Base-by-base conservation (phyloP, 73 alveolate species). In the Tetrahymena malaccensis region DNA sequence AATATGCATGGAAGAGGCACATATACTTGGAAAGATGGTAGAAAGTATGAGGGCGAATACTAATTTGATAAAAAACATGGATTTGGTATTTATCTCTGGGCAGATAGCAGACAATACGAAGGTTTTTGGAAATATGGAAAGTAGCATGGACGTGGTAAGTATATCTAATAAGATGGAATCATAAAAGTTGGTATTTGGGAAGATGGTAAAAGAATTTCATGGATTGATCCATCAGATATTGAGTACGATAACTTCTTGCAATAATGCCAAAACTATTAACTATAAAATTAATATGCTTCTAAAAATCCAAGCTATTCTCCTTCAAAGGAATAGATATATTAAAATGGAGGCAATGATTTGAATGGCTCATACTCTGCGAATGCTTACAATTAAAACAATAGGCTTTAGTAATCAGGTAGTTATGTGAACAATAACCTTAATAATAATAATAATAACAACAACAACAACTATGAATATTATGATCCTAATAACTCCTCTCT, bases 81-180 rank as follows among this genome's bases (percentile, higher is more conserved):
- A 25, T 85, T 27, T 31, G 94, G 94, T 12, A 35, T 43, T 4
- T 85, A 43, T 11, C 37, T 43, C 17, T 85, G 94, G 94, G 85
- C 94, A 85, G 85, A 43, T 44, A 94, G 95, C 4, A 40, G 55
- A 43, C 33, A 43, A 95, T 95, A 95, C 44, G 97, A 95, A 85
- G 95, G 96, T 38, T 55, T 93, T 37, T 94, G 98, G 98, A 93
- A 93, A 0, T 95, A 95, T 84, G 97, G 98, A 96, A 84, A 94
- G 38, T 35, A 97, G 94, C 97, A 98, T 94, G 99, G 99, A 19
- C 94, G 94, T 93, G 99, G 99, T 21, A 96, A 96, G 34, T 98
- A 98, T 96, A 43, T 94, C 43, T 96, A 96, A 94, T 95, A 96
- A 33, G 97, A 97, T 95, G 97, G 98, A 25, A 94, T 94, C 33